Conservation (phyloP, 441 rosid species). For the Erodium texanum region DNA sequence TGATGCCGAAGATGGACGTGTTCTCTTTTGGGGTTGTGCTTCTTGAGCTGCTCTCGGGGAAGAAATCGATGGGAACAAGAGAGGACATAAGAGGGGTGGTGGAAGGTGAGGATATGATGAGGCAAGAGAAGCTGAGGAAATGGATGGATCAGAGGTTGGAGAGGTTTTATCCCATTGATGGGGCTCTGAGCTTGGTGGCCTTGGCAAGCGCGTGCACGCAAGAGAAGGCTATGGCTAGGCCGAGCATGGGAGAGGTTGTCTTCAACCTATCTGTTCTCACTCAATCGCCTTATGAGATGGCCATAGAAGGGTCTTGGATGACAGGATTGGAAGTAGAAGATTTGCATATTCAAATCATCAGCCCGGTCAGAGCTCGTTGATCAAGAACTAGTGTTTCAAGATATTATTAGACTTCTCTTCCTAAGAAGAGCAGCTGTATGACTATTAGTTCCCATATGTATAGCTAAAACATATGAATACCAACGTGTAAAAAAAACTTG, state of each 20-base stretch:
- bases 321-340: conserved; percentile 35
- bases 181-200: conserved; percentile 39
- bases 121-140: conserved; percentile 32
- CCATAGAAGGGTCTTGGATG: conserved; percentile 31
- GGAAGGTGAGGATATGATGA: conserved; percentile 30
- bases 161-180: conserved; percentile 37
- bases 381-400: not conserved
- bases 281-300: conserved; percentile 27
- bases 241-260: conserved; percentile 56
- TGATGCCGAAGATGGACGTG: conserved; percentile 44
- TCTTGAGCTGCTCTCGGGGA: conserved; percentile 52
- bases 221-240: conserved; percentile 41
- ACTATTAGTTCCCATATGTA: not conserved
- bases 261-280: conserved; percentile 44
- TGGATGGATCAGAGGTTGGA: conserved; percentile 59
- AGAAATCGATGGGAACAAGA: conserved; percentile 35
- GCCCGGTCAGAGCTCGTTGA: conserved; percentile 40
- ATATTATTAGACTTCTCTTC: not conserved
- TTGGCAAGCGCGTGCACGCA: conserved; percentile 43
- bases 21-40: conserved; percentile 51
- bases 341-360: conserved; percentile 22
- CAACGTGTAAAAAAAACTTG: not conserved
- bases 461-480: not conserved
- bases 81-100: conserved; percentile 30
- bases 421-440: too few species aligned